Evolutionary conservation across 306 rosid genomes (phyloP), one percentile per base, ranked within the genome.

Genomic region (Vigna radiata): DNA sequence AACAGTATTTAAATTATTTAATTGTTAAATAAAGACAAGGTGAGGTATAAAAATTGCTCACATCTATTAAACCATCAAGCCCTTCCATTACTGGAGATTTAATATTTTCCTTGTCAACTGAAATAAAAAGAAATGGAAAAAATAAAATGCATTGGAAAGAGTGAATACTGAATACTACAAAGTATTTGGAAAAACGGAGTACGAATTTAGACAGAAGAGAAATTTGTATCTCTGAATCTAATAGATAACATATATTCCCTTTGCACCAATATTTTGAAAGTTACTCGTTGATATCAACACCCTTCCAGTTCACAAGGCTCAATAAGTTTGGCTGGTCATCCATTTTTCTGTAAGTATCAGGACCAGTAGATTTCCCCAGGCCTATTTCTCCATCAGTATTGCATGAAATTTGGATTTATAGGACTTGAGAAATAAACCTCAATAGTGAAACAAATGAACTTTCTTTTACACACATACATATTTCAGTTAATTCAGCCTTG

Each of bases 51-150:
- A 70, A 44, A 2, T 33, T 56, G 69, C 97, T 89, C 86, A 95
- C 98, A 67, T 70, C 76, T 58, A 84, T 64, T 68, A 90, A 81
- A 73, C 70, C 81, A 27, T 92, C 97, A 72, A 90, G 67, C 71
- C 97, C 98, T 55, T 95, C 96, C 70, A 89, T 58, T 23, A 58
- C 78, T 36, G 98, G 97, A 67, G 87, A 90, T 82, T 84, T 81
- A 58, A 89, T 77, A 63, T 90, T 78, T 78, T 90, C 96, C 39
- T 72, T 23, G 46, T 83, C 89, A 84, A 81, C 98, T 95, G 91
- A 48, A 80, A 76, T 70, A 6, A 53, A 77, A 61, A 65, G 74
- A 79, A 82, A 61, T 44, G 59, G 36, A 58, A n/a, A 13, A 68
- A 69, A 15, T 19, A 85, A 33, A 61, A 68, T 61, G 21, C 33